phyloP scores from a whole-genome alignment of 208 protist species.

The Leishmania lainsoni region DNA sequence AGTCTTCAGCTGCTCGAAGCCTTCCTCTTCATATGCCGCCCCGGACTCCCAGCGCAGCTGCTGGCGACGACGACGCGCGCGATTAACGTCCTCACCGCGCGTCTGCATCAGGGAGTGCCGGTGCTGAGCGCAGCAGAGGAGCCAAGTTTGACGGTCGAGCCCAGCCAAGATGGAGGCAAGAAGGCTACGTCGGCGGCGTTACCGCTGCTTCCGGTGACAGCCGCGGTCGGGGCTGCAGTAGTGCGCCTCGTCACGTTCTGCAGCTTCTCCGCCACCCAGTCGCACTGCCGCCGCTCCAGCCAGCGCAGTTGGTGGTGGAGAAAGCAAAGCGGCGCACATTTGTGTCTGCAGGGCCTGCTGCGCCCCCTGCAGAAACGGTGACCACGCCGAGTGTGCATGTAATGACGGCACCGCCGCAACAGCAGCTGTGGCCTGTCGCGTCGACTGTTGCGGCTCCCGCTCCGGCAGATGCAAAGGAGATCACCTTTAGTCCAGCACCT shows the following conservation, averaged over 20 bases:
- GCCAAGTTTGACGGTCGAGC: not conserved
- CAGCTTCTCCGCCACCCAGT: slow-evolving; percentile 47
- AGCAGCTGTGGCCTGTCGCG: not conserved
- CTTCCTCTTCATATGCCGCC: slow-evolving; percentile 26
- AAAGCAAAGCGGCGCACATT: slow-evolving; percentile 41
- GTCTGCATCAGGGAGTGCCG: slow-evolving; percentile 39
- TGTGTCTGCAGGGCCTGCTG: not conserved
- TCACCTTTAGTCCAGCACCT: not conserved
- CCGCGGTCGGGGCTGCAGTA: slow-evolving; percentile 31
- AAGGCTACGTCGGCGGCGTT: not conserved
- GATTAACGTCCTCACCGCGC: slow-evolving; percentile 17
- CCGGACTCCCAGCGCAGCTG: slow-evolving; percentile 31
- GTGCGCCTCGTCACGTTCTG: slow-evolving; percentile 40
- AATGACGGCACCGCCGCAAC: not conserved
- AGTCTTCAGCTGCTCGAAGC: slow-evolving; percentile 37
- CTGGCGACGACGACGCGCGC: slow-evolving; percentile 22
- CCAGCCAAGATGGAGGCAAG: slow-evolving; percentile 5
- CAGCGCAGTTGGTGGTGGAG: slow-evolving; percentile 48
- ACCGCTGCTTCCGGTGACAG: slow-evolving; percentile 23
- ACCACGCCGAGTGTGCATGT: not conserved
- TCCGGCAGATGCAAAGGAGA: not conserved
- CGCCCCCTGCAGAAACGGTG: not conserved
- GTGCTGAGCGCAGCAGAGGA: not conserved
- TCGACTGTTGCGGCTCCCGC: not conserved
- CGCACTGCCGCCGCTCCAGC: slow-evolving; percentile 54